Conservation (phyloP, 306 rosid species). For the Cicer cuneatum region DNA sequence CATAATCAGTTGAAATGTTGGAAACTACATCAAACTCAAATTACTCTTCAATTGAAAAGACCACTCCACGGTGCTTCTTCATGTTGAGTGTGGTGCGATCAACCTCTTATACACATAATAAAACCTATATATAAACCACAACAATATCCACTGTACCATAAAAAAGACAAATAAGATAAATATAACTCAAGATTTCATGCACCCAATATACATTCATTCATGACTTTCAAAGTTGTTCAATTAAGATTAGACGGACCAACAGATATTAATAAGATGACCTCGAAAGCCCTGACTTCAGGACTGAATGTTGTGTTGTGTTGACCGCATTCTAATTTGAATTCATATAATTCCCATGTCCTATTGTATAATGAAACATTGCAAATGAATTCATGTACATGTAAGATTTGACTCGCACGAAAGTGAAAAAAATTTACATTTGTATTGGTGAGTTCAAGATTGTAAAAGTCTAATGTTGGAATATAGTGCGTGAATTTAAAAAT, state of each 20-base stretch:
- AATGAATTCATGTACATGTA: conserved; percentile 28
- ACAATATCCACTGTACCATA: conserved; percentile 21
- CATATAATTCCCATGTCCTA: background rate
- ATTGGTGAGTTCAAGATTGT: conserved; percentile 69
- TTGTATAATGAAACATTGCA: background rate
- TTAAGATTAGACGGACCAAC: too few relatives aligned
- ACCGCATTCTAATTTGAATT: too few relatives aligned
- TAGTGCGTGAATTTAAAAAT: too few relatives aligned
- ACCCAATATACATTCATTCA: too few relatives aligned
- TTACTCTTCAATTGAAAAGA: conserved; percentile 64
- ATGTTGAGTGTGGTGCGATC: conserved; percentile 71
- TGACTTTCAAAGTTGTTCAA: too few relatives aligned
- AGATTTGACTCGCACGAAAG: background rate
- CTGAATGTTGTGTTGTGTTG: too few relatives aligned
- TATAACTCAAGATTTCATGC: background rate
- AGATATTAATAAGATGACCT: too few relatives aligned
- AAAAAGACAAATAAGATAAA: background rate
- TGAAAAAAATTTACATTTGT: conserved; percentile 60
- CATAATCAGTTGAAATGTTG: conserved; percentile 28
- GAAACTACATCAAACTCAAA: conserved; percentile 8
- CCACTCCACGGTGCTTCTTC: conserved; percentile 48
- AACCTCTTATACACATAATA: conserved; percentile 55
- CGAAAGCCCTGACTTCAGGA: too few relatives aligned
- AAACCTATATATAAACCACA: background rate
- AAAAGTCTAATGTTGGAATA: too few relatives aligned